phyloP scores from a whole-genome alignment of 805 yeast genomes.

The Candida anglica region DNA sequence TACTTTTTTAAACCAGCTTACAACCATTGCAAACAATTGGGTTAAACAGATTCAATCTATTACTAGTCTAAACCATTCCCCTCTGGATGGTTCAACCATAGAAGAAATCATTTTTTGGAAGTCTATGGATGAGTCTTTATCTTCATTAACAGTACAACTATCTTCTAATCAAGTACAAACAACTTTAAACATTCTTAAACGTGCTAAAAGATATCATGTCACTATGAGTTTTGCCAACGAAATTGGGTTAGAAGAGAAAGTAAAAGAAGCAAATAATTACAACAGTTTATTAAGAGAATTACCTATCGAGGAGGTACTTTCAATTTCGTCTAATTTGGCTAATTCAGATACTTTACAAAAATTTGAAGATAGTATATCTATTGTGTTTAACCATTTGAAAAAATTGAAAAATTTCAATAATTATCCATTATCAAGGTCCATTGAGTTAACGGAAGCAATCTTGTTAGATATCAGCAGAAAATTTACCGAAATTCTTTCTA shows the following conservation, averaged over 20 bases:
- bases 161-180: conserved; percentile 47
- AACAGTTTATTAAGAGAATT: conserved; percentile 65
- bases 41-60: conserved; percentile 56
- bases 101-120: conserved; percentile 81
- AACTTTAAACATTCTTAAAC: conserved; percentile 57
- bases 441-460: conserved; percentile 62
- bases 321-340: conserved; percentile 8
- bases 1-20: conserved; percentile 61
- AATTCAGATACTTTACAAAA: conserved; percentile 28
- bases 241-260: conserved; percentile 57
- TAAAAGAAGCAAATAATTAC: conserved; percentile 48
- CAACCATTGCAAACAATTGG: conserved; percentile 72
- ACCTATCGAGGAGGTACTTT: conserved; percentile 55
- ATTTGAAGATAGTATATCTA: conserved; percentile 41
- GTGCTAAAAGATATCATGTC: conserved; percentile 77
- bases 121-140: conserved; percentile 60
- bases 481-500: conserved; percentile 34
- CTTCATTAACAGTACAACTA: conserved; percentile 55
- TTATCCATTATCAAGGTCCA: conserved; percentile 63
- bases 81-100: conserved; percentile 47
- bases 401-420: conserved; percentile 48
- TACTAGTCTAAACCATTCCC: conserved; percentile 49
- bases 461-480: conserved; percentile 52
- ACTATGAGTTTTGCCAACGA: conserved; percentile 71
- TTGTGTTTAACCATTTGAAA: conserved; percentile 60